Evolutionary conservation across 495 filamentous ascomycete species (phyloP).

Genomic region (Annulohypoxylon stygium): DNA sequence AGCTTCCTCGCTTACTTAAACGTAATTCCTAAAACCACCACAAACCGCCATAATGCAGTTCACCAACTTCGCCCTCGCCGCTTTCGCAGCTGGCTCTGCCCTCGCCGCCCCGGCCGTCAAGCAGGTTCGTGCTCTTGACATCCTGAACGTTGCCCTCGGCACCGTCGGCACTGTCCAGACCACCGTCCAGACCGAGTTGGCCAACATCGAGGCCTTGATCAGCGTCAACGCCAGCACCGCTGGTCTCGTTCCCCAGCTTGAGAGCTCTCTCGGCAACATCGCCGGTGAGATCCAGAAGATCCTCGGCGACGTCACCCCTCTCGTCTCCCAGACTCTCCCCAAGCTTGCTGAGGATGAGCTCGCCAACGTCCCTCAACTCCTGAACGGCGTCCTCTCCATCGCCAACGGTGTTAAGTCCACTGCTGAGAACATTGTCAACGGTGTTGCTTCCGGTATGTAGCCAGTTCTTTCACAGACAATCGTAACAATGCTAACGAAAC

Average conservation of each 20-base stretch:
- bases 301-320: conserved; percentile 28
- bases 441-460: conserved; percentile 33
- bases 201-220: conserved; percentile 7
- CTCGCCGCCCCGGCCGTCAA: conserved; percentile 40
- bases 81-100: conserved; percentile 51
- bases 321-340: conserved; percentile 21
- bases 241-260: conserved; percentile 32
- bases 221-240: conserved; percentile 24
- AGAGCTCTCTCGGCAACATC: conserved; percentile 36
- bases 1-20: conserved; percentile 29
- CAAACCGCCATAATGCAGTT: conserved; percentile 47
- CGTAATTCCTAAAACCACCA: conserved; percentile 18
- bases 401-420: conserved; percentile 39
- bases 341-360: conserved; percentile 38
- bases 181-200: conserved; percentile 32
- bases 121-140: conserved; percentile 25
- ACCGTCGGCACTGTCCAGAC: conserved; percentile 31
- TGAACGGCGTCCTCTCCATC: conserved; percentile 34
- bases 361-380: conserved; percentile 28
- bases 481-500: too few relatives aligned
- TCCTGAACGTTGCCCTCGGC: conserved; percentile 24
- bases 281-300: conserved; percentile 37
- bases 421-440: conserved; percentile 25
- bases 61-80: conserved; percentile 46
- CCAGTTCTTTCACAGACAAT: too few relatives aligned